Conservation (phyloP, 1,284 basidiomycete genomes). For the Inonotus hispidus region DNA sequence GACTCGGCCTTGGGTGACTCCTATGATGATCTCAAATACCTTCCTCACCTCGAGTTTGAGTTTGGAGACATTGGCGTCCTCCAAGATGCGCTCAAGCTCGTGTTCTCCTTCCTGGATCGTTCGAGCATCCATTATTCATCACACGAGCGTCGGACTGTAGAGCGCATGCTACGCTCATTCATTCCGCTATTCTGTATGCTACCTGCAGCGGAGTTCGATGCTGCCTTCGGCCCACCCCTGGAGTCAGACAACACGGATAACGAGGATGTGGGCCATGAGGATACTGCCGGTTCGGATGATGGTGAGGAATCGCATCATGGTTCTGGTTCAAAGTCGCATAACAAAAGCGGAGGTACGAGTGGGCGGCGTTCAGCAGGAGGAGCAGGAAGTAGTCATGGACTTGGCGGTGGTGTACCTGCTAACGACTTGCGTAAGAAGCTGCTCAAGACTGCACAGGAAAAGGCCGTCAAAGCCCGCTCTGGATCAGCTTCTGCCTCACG, state of each 20-base stretch:
- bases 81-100: conserved; percentile 85
- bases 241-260: conserved; percentile 42
- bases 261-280: conserved; percentile 39
- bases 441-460: conserved; percentile 64
- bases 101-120: conserved; percentile 88
- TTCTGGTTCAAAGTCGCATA: conserved; percentile 15
- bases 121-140: conserved; percentile 69
- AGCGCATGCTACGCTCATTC: conserved; percentile 82
- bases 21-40: conserved; percentile 36
- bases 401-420: conserved; percentile 43
- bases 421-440: conserved; percentile 76
- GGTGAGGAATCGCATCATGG: conserved; percentile 17
- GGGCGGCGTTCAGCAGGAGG: conserved; percentile 30
- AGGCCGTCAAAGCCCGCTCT: conserved; percentile 25
- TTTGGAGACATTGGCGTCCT: conserved; percentile 80
- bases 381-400: conserved; percentile 31
- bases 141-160: conserved; percentile 78
- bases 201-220: conserved; percentile 73
- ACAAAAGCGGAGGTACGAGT: conserved; percentile 28
- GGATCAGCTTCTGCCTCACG: conserved; percentile 30
- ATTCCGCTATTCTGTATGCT: conserved; percentile 81
- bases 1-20: conserved; percentile 22
- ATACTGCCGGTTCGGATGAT: conserved; percentile 41
- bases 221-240: conserved; percentile 58
- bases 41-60: conserved; percentile 74